Evolutionary conservation across 2,329 filamentous ascomycete species (phyloP).

Genomic region (Aspergillus felis): DNA sequence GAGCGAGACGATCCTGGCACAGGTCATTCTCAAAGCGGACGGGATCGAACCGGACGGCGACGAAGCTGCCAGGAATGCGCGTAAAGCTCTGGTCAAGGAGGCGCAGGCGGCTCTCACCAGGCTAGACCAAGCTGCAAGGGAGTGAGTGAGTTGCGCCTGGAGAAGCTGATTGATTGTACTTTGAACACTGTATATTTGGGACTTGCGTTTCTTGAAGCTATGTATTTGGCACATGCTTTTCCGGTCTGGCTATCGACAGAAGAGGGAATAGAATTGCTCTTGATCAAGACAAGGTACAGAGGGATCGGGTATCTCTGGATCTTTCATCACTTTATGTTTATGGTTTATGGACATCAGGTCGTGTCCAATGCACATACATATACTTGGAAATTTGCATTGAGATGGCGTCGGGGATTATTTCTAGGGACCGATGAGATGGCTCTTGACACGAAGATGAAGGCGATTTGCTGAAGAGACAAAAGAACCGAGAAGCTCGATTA

Average conservation of each 20-base stretch:
- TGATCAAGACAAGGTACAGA: not conserved
- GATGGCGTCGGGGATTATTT: not conserved
- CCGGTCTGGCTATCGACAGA: not conserved
- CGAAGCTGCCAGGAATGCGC: slow-evolving; percentile 53
- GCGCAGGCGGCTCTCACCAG: slow-evolving; percentile 36
- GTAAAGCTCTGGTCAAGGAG: slow-evolving; percentile 41
- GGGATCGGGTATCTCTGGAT: not conserved
- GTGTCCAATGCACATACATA: not conserved
- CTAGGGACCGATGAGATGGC: not conserved
- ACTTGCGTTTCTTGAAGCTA: not conserved
- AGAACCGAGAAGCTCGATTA: not conserved
- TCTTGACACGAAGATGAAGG: not conserved
- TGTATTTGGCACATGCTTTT: not conserved
- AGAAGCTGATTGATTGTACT: not conserved
- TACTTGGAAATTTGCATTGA: not conserved
- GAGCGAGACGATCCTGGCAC: slow-evolving; percentile 41
- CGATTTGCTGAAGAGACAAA: not conserved
- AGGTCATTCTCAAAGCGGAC: slow-evolving; percentile 56
- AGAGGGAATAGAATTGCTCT: not conserved
- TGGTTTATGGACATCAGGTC: not conserved
- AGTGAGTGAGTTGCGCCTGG: slow-evolving; percentile 8
- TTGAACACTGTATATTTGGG: not conserved
- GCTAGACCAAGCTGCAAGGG: slow-evolving; percentile 32
- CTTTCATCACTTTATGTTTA: not conserved
- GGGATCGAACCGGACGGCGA: slow-evolving; percentile 69